Evolutionary conservation across 1,139 yeast genomes (phyloP), one percentile per base, ranked within the genome.

Genomic region (Wickerhamomyces sp.): DNA sequence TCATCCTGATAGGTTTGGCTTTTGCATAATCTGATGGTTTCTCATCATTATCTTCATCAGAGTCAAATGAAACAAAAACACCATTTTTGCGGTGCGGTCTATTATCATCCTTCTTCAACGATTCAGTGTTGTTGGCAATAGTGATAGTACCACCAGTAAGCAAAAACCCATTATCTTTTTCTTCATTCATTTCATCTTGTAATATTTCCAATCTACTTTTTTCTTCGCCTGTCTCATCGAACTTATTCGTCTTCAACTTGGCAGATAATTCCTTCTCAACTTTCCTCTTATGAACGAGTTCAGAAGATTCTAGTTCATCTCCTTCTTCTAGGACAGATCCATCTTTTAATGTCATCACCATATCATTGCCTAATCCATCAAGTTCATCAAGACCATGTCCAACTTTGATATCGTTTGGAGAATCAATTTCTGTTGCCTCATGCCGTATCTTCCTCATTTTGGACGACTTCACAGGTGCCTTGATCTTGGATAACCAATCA

Each of bases 281-380:
- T 29, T 48, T 52, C 14, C 59, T 48, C 31, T 62, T 56, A 22
- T 60, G 62, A 1, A 57, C 49, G 31, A 78, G 47, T 18, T 49
- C 65, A 22, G 64, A 68, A 39, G 75, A 72, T 27, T 63, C 71
- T 30, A 79, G 59, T 25, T 62, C 73, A 16, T 66, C 71, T 4
- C 64, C 71, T 3, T 71, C 78, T 25, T 68, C 78, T 18, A 74
- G 47, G 3, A 84, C 59, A 6, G 64, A 64, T 2, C 63, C 55
- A 42, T 87, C 96, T 37, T 79, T 73, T 30, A 86, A 60, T 0
- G 91, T 84, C 35, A 87, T 60, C 2, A 84, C 64, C 1, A 75
- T 73, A 16, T 72, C 75, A n/a, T 63, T 72, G 4, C 30, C 36
- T 16, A 29, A 5, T 5, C 26, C 7, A 16, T 31, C 35, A 11